Evolutionary conservation across 495 filamentous ascomycete genomes (phyloP), one percentile per base, ranked within the genome.

Genomic region (Podospora conica): DNA sequence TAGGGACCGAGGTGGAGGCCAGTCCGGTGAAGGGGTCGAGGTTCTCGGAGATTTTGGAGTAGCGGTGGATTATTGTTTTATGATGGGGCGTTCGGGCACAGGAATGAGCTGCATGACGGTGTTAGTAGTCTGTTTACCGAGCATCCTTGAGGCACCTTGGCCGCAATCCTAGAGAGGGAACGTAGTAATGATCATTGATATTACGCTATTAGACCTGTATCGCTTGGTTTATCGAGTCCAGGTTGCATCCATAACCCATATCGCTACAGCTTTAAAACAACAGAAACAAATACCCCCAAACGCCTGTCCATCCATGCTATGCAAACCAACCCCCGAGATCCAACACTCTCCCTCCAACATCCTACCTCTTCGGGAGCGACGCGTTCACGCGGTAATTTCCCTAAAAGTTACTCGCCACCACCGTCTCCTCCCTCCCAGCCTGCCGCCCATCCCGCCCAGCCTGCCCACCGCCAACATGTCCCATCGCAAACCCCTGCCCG

Each of bases 1-100:
- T 22, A 55, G 48, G 48, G 55, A 40, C 21, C 6, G 40, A 54
- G 25, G 62, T 65, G n/a, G 68, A 69, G 55, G 75, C 72, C 11
- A 84, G 81, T 60, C 81, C 81, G 12, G 71, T 68, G 10, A 71
- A 79, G 65, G 79, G 80, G 63, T 79, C 64, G 55, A 60, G 55
- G 57, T 65, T 60, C 33, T 60, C 64, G 56, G 64, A 64, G 31
- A 22, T 64, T 48, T n/a, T 64, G 31, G 63, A 53, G 55, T 64
- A 58, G 28, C 2, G 60, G 40, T 11, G 1, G 20, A 10, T 20
- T 20, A 12, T 25, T 20, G 10, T 25, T 22, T 5, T n/a, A 54
- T 15, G 22, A 15, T 20, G 53, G n/a, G 53, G 1, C 6, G 18
- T 55, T 55, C 0, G 9, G 22, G 1, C 54, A 9, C n/a, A 8